These are phyloP conservation scores for Rhododendron griersonianum DNA, from an alignment of 148 eudicot genomes.

Conservation along the genomic window DNA sequence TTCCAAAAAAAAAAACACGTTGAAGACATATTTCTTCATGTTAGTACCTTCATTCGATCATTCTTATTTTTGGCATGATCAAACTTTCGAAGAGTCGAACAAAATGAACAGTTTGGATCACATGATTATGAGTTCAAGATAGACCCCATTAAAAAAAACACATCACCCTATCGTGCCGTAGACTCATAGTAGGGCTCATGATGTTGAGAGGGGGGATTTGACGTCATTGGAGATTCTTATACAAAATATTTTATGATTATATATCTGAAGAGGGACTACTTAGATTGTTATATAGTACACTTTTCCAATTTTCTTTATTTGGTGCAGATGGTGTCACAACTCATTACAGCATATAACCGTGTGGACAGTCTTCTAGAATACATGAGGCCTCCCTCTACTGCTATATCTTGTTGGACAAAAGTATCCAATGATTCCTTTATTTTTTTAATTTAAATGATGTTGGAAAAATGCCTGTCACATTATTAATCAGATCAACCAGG, in stretches of 20 bases:
- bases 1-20: background rate
- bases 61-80: background rate
- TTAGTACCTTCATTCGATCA: background rate
- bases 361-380: background rate
- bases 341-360: background rate
- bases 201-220: background rate
- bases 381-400: background rate
- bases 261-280: background rate
- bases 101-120: background rate
- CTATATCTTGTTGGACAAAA: background rate
- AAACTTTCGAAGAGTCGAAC: background rate
- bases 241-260: background rate
- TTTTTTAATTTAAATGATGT: background rate
- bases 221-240: background rate
- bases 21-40: background rate
- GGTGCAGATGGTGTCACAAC: background rate
- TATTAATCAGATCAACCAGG: background rate
- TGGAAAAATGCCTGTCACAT: background rate
- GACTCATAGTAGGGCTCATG: background rate
- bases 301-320: no score
- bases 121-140: background rate
- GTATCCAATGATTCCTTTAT: background rate
- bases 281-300: background rate
- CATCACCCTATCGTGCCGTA: background rate
- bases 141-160: background rate